Conservation (phyloP, 1,284 basidiomycete species). For the Boletus calvinii region DNA sequence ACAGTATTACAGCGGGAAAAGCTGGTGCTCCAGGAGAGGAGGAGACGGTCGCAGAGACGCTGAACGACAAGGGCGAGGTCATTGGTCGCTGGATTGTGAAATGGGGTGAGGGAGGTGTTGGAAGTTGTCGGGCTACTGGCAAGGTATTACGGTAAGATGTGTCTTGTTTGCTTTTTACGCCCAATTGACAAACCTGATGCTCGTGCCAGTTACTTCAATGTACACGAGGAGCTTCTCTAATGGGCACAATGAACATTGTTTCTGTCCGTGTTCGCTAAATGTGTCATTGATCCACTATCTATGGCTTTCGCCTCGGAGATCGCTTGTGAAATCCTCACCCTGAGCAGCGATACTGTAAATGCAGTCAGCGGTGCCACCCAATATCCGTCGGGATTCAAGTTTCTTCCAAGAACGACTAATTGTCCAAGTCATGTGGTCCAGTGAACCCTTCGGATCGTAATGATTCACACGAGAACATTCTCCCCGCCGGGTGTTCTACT, state of each 20-base stretch:
- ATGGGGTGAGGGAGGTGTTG: slow-evolving; percentile 65
- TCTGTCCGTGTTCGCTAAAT: background rate
- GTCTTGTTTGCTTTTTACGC: background rate
- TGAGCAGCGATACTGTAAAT: background rate
- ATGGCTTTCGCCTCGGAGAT: slow-evolving; percentile 2
- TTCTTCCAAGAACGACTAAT: background rate
- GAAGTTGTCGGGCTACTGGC: slow-evolving; percentile 59
- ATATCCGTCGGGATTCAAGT: background rate
- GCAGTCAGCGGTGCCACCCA: background rate
- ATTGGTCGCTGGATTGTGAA: slow-evolving; percentile 77
- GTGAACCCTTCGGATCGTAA: background rate
- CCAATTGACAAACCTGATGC: background rate
- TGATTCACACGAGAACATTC: background rate
- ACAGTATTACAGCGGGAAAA: slow-evolving; percentile 32
- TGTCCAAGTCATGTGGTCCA: background rate
- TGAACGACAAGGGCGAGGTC: slow-evolving; percentile 59
- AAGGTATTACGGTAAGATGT: slow-evolving; percentile 57
- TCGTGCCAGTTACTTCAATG: slow-evolving; percentile 68
- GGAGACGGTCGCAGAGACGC: slow-evolving; percentile 77
- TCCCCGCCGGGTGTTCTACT: background rate
- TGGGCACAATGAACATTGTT: background rate
- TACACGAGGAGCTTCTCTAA: slow-evolving; percentile 75
- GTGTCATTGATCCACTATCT: slow-evolving; percentile 4
- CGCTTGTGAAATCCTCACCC: background rate
- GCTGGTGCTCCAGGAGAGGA: slow-evolving; percentile 50